phyloP scores from a whole-genome alignment of 148 eudicot species.

The Silene uniflora region DNA sequence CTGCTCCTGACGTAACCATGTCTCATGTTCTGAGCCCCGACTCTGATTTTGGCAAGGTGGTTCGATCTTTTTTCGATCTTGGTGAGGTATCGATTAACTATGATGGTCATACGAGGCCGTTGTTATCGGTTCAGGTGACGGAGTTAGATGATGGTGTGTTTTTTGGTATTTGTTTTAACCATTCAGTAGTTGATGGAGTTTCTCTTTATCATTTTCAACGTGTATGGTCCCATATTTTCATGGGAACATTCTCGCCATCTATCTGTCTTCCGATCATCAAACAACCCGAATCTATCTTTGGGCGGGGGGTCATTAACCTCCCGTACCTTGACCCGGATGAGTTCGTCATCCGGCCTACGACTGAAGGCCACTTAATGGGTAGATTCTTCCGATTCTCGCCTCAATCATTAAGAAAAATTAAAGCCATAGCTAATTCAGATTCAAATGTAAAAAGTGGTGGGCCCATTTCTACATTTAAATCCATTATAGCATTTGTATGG shows the following conservation, averaged over 20 bases:
- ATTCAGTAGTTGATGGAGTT: neutral
- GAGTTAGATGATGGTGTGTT: neutral
- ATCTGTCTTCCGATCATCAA: no score
- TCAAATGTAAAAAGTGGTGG: neutral
- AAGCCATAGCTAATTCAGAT: constrained; percentile 22
- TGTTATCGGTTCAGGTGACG: neutral
- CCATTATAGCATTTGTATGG: constrained; percentile 14
- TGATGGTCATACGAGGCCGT: constrained; percentile 32
- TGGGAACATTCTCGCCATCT: neutral
- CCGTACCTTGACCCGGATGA: neutral
- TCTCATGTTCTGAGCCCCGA: constrained; percentile 20
- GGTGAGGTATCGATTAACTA: constrained; percentile 29
- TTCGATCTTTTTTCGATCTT: constrained; percentile 32
- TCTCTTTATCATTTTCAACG: neutral
- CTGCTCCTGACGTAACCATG: constrained; percentile 20
- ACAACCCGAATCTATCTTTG: neutral
- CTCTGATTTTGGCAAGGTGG: constrained; percentile 13
- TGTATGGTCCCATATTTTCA: neutral
- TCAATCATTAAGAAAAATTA: constrained; percentile 8
- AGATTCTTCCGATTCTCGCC: constrained; percentile 17
- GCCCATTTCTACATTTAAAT: constrained; percentile 19
- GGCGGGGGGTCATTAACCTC: neutral
- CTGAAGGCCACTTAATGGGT: neutral
- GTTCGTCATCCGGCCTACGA: neutral
- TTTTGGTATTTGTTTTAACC: neutral